phyloP scores from a whole-genome alignment of 768 basidiomycete species.

The Tulasnella sp. region DNA sequence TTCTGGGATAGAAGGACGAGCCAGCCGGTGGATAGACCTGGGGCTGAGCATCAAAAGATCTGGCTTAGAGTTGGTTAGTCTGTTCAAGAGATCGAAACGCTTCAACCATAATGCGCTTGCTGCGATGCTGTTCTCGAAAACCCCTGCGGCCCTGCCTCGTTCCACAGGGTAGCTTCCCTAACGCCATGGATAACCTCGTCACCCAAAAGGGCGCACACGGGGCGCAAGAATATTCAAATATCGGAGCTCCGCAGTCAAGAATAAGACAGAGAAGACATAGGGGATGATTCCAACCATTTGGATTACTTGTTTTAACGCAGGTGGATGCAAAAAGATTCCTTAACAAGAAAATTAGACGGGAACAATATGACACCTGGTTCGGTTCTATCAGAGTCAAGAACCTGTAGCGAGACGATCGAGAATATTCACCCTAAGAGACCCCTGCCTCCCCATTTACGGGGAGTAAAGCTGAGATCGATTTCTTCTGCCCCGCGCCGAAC shows the following conservation, averaged over 20 bases:
- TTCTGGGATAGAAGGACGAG: background rate
- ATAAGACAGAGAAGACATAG: background rate
- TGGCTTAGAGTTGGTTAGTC: background rate
- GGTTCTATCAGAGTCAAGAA: background rate
- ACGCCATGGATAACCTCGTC: too few species aligned
- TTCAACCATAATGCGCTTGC: background rate
- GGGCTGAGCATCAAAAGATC: background rate
- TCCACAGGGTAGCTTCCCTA: too few species aligned
- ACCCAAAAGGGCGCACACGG: background rate
- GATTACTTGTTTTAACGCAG: background rate
- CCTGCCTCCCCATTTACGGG: constrained; percentile 82
- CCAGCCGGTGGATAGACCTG: background rate
- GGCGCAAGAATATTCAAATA: background rate
- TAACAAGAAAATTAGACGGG: constrained; percentile 35
- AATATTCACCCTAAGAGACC: constrained; percentile 75
- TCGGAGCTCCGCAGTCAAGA: background rate
- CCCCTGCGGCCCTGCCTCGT: too few species aligned
- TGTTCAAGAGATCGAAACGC: background rate
- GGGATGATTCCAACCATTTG: background rate
- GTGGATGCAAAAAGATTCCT: background rate
- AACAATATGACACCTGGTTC: constrained; percentile 43
- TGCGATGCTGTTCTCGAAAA: too few species aligned
- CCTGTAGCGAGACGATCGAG: background rate
- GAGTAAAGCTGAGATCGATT: constrained; percentile 60
- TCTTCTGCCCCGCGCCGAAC: constrained; percentile 29